Evolutionary conservation across 768 basidiomycete species (phyloP).

Genomic region (Kondoa subrosea): DNA sequence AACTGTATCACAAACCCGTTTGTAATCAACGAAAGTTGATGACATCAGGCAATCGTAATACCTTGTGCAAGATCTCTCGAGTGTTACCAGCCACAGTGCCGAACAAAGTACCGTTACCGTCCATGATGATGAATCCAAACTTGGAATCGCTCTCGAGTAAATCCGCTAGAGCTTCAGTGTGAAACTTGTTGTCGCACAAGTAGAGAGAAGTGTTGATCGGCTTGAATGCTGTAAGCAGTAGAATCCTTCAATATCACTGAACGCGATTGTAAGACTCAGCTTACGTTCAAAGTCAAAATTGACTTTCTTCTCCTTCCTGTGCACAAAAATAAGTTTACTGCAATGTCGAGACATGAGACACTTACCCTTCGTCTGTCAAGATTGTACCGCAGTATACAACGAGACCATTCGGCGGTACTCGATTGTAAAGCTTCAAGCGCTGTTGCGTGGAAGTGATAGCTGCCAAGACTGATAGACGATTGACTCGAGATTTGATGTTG

Average conservation of each 20-base stretch:
- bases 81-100: conserved; percentile 93
- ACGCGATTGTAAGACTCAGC: conserved; percentile 81
- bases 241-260: background rate
- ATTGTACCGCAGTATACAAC: conserved; percentile 97
- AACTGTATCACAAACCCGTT: conserved; percentile 37
- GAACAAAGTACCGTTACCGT: conserved; percentile 92
- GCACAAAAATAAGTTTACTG: no score
- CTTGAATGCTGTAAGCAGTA: background rate
- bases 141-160: conserved; percentile 91
- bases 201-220: conserved; percentile 59
- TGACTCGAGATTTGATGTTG: conserved; percentile 98
- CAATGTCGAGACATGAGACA: no score
- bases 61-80: conserved; percentile 84
- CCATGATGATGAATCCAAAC: conserved; percentile 99
- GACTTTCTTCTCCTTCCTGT: conserved; percentile 73
- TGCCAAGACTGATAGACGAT: conserved; percentile 88
- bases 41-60: background rate
- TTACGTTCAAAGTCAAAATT: conserved; percentile 92
- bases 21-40: background rate
- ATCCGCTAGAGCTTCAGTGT: conserved; percentile 91
- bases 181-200: conserved; percentile 98
- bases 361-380: conserved; percentile 88
- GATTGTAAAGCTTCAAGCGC: conserved; percentile 85
- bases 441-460: conserved; percentile 98
- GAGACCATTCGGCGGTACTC: conserved; percentile 83